Percentiles rank a stretch among this genome's conserved stretches.
Evolutionary conservation across 345 rosid species (phyloP).

Genomic region (Aquilaria malaccensis): DNA sequence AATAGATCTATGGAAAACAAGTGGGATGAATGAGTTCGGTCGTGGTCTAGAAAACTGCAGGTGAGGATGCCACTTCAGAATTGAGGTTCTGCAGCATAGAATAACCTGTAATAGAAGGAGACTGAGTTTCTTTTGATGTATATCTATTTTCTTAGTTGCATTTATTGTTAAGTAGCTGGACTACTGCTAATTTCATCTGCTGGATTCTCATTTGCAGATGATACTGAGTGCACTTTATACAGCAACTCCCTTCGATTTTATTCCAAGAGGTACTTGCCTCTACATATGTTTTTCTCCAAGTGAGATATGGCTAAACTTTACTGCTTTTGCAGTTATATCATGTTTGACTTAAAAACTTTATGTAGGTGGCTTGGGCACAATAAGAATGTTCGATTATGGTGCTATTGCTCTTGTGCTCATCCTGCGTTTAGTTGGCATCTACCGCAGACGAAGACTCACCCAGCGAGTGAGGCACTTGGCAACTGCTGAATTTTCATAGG

Average conservation of each 20-base stretch:
- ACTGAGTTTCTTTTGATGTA: too few relatives aligned
- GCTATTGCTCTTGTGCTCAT: conserved; percentile 46
- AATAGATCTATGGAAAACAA: too few relatives aligned
- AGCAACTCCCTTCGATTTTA: conserved; percentile 60
- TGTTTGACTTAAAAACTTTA: background rate
- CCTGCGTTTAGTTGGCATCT: conserved; percentile 55
- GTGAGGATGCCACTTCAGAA: too few relatives aligned
- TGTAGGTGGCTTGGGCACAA: conserved; percentile 51
- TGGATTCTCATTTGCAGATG: conserved; percentile 39
- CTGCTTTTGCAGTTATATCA: too few relatives aligned
- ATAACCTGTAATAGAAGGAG: too few relatives aligned
- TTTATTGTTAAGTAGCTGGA: background rate
- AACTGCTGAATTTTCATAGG: conserved; percentile 30
- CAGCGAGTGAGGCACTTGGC: conserved; percentile 55
- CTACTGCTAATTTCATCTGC: background rate
- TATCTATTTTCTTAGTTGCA: background rate
- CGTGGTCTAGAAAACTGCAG: too few relatives aligned
- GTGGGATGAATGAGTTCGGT: too few relatives aligned
- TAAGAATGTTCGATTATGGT: conserved; percentile 48
- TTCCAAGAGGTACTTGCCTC: conserved; percentile 46
- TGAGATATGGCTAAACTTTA: background rate
- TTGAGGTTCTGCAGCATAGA: too few relatives aligned
- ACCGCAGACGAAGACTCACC: conserved; percentile 41
- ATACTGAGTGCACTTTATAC: conserved; percentile 49
- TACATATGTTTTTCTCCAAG: too few relatives aligned